These are phyloP conservation scores for Lepiota subincarnata DNA, from an alignment of 768 basidiomycete species.

Conservation along the genomic window DNA sequence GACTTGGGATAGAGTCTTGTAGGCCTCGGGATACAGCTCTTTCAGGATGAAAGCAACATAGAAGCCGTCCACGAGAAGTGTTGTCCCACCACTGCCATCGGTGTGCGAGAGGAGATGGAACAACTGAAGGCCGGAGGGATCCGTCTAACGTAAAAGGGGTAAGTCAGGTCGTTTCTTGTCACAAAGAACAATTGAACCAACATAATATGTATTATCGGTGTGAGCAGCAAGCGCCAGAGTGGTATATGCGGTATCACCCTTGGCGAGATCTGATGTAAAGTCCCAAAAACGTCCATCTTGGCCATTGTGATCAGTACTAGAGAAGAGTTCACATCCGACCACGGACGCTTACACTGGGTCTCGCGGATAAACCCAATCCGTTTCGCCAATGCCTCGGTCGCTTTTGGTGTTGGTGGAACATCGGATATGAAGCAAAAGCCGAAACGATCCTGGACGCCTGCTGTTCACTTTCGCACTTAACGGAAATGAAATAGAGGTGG, in stretches of 20 bases:
- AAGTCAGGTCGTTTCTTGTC: not conserved
- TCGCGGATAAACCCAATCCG: conserved; percentile 87
- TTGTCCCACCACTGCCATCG: conserved; percentile 78
- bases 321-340: not conserved
- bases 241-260: conserved; percentile 94
- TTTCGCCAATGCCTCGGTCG: conserved; percentile 72
- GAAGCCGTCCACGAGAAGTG: conserved; percentile 95
- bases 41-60: conserved; percentile 81
- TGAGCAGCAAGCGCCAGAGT: conserved; percentile 85
- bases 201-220: conserved; percentile 65
- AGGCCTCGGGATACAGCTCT: conserved; percentile 65
- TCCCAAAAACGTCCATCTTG: conserved; percentile 96
- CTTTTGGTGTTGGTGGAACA: conserved; percentile 76
- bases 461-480: not conserved
- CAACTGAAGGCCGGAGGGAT: conserved; percentile 92
- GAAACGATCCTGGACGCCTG: conserved; percentile 58
- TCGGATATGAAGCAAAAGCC: conserved; percentile 87
- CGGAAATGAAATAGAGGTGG: not conserved
- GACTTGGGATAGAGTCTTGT: conserved; percentile 62
- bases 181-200: conserved; percentile 27
- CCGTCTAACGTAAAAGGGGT: conserved; percentile 52
- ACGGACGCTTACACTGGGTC: conserved; percentile 47
- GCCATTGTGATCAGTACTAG: not conserved
- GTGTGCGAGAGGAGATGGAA: conserved; percentile 90
- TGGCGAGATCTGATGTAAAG: conserved; percentile 86